Conservation (phyloP, 148 eudicot genomes). For the Polygonum aviculare region DNA sequence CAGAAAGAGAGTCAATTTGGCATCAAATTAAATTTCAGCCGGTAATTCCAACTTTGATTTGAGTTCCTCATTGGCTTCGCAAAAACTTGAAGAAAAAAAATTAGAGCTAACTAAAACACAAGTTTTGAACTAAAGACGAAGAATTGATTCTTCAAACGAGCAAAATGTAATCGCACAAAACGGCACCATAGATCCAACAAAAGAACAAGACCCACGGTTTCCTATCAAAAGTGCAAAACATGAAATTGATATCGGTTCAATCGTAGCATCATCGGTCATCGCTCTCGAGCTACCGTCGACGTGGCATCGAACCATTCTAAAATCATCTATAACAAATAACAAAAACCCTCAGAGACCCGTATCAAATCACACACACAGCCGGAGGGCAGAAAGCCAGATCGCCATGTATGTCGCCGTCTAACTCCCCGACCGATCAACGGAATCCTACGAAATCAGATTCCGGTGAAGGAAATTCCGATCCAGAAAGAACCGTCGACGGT, state of each 20-base stretch:
- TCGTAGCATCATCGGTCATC: conserved; percentile 62
- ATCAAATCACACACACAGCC: conserved; percentile 57
- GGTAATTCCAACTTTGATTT: conserved; percentile 55
- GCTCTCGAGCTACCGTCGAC: conserved; percentile 55
- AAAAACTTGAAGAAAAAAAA: background rate
- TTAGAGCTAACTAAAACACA: too few species aligned
- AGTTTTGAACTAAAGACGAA: background rate
- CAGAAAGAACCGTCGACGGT: conserved; percentile 16
- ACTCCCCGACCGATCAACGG: conserved; percentile 32
- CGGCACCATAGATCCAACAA: conserved; percentile 54
- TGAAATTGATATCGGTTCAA: conserved; percentile 43
- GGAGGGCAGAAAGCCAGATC: conserved; percentile 4
- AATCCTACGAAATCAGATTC: conserved; percentile 6
- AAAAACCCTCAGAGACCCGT: conserved; percentile 70
- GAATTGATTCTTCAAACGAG: background rate
- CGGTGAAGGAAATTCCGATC: conserved; percentile 8
- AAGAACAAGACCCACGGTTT: conserved; percentile 37
- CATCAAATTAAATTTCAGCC: conserved; percentile 44
- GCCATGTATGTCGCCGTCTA: background rate
- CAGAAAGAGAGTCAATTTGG: conserved; percentile 42
- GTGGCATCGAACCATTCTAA: conserved; percentile 58
- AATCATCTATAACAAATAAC: background rate
- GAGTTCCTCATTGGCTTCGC: conserved; percentile 35
- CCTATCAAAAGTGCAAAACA: conserved; percentile 64
- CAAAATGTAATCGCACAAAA: conserved; percentile 57